phyloP scores from a whole-genome alignment of 805 yeast genomes.

The Danielia oregonensis region DNA sequence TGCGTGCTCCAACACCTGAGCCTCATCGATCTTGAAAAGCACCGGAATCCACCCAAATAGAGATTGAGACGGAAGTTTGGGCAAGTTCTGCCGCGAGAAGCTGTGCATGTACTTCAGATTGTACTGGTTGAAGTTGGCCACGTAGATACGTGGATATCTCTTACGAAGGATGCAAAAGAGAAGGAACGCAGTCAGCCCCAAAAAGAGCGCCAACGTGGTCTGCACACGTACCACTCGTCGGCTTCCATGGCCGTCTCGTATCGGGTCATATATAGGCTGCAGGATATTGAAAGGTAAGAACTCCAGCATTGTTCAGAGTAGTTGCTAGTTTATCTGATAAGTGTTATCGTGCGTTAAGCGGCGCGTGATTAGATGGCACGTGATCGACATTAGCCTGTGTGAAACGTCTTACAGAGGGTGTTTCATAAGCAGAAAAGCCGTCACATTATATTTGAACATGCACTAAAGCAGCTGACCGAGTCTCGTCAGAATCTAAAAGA shows the following conservation, averaged over 20 bases:
- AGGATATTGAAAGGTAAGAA: constrained; percentile 4
- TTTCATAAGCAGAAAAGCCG: too few species aligned
- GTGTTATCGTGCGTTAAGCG: too few species aligned
- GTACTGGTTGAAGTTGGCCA: constrained; percentile 64
- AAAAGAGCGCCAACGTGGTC: constrained; percentile 57
- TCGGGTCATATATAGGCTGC: constrained; percentile 18
- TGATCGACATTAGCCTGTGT: too few species aligned
- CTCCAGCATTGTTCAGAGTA: constrained; percentile 1
- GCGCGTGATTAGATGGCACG: too few species aligned
- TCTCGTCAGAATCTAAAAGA: too few species aligned
- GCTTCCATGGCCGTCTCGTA: constrained; percentile 12
- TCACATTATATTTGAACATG: too few species aligned
- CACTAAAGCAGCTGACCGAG: too few species aligned
- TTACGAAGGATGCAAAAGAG: constrained; percentile 68
- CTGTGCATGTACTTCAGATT: constrained; percentile 40
- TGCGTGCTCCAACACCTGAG: constrained; percentile 79
- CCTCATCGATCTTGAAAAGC: constrained; percentile 61
- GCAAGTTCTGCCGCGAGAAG: constrained; percentile 48
- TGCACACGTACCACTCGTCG: constrained; percentile 72
- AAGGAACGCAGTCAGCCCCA: constrained; percentile 68
- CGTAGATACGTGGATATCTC: constrained; percentile 77
- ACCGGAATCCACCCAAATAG: constrained; percentile 81
- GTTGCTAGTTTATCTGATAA: too few species aligned
- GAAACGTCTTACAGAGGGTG: too few species aligned
- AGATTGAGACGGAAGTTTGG: constrained; percentile 50